phyloP scores from a whole-genome alignment of 805 yeast genomes.

The Hanseniaspora clermontiae region DNA sequence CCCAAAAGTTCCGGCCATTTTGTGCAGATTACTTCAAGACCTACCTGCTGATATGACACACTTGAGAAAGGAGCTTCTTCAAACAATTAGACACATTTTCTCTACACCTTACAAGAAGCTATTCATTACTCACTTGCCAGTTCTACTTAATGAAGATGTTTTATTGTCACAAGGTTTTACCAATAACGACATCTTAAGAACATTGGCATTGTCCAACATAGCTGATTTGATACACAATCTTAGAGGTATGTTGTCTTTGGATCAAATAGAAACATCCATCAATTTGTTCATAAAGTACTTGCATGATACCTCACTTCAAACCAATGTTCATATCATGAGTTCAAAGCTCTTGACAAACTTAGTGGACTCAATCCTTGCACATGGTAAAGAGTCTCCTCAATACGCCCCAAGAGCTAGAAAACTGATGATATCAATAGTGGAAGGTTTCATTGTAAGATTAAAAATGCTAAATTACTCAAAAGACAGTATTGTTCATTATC shows the following conservation, averaged over 20 bases:
- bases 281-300: constrained; percentile 66
- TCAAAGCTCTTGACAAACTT: constrained; percentile 78
- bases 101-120: constrained; percentile 75
- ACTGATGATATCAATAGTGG: constrained; percentile 71
- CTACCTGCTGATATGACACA: constrained; percentile 89
- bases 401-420: constrained; percentile 53
- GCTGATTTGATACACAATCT: constrained; percentile 94
- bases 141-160: constrained; percentile 74
- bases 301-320: constrained; percentile 68
- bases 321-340: constrained; percentile 92
- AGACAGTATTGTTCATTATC: constrained; percentile 50
- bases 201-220: constrained; percentile 85
- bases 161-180: constrained; percentile 89
- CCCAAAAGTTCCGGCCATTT: constrained; percentile 68
- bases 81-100: constrained; percentile 88
- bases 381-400: constrained; percentile 51
- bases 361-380: constrained; percentile 73
- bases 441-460: constrained; percentile 76
- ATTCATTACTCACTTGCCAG: constrained; percentile 74
- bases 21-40: constrained; percentile 76
- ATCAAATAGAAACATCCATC: constrained; percentile 80
- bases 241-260: constrained; percentile 65
- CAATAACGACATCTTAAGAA: constrained; percentile 76
- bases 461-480: constrained; percentile 61
- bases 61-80: constrained; percentile 83